Conservation (phyloP, 1,139 yeast genomes). For the Pichia inconspicua region DNA sequence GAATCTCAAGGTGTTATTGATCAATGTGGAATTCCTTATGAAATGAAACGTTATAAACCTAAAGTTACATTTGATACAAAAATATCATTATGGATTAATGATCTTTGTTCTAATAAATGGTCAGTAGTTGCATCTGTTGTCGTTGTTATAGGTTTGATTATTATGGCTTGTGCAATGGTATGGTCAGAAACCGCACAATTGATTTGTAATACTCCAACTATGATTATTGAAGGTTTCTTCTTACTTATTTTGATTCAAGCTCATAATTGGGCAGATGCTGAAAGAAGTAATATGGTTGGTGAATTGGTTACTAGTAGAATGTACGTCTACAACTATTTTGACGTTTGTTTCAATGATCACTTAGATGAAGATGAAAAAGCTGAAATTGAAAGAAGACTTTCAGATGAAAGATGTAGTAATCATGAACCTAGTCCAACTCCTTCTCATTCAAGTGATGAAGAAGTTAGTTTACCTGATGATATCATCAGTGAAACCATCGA, state of each 20-base stretch:
- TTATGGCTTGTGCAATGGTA: slow-evolving; percentile 25
- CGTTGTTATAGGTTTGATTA: slow-evolving; percentile 25
- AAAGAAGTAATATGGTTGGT: slow-evolving; percentile 6
- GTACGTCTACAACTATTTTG: slow-evolving; percentile 1
- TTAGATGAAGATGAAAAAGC: neutral
- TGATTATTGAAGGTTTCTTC: slow-evolving; percentile 30
- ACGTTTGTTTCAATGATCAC: neutral
- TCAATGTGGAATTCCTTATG: slow-evolving; percentile 43
- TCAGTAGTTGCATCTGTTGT: slow-evolving; percentile 12
- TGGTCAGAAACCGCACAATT: slow-evolving; percentile 34
- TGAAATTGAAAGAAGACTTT: neutral
- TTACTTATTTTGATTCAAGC: slow-evolving; percentile 31
- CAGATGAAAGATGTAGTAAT: neutral
- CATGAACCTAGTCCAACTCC: neutral
- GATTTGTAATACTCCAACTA: slow-evolving; percentile 32
- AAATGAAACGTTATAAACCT: slow-evolving; percentile 7
- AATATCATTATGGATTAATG: neutral
- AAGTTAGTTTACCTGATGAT: neutral
- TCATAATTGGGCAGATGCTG: slow-evolving; percentile 21
- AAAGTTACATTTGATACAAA: slow-evolving; percentile 4
- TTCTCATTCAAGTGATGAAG: neutral
- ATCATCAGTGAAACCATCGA: neutral
- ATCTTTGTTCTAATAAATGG: neutral
- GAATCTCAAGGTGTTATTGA: slow-evolving; percentile 63
- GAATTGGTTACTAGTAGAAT: slow-evolving; percentile 6